phyloP scores from a whole-genome alignment of 768 basidiomycete genomes.

The Clitopilus hobsonii region DNA sequence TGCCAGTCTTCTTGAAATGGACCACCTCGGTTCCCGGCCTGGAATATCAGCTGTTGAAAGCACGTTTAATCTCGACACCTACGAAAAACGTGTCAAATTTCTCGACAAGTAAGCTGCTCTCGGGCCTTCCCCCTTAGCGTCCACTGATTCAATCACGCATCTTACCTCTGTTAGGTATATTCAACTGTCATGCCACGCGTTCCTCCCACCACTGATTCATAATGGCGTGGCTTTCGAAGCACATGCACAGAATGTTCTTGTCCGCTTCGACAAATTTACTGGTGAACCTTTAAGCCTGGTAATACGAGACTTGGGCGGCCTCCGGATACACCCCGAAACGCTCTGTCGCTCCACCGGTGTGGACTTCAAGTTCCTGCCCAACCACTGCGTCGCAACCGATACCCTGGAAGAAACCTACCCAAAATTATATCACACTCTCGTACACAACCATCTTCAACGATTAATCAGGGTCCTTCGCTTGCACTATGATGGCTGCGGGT shows the following conservation, averaged over 20 bases:
- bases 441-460: slow-evolving; percentile 58
- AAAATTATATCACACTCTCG: slow-evolving; percentile 56
- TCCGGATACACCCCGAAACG: slow-evolving; percentile 49
- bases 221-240: slow-evolving; percentile 62
- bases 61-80: slow-evolving; percentile 39
- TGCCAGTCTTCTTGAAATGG: slow-evolving; percentile 49
- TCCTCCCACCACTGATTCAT: slow-evolving; percentile 45
- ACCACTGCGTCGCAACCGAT: slow-evolving; percentile 45
- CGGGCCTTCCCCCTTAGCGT: background rate
- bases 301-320: slow-evolving; percentile 52
- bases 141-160: background rate
- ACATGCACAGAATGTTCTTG: slow-evolving; percentile 54
- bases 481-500: slow-evolving; percentile 48
- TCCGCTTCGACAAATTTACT: slow-evolving; percentile 38
- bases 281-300: slow-evolving; percentile 45
- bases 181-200: slow-evolving; percentile 42
- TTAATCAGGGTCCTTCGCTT: slow-evolving; percentile 48
- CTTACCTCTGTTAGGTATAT: slow-evolving; percentile 33
- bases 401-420: slow-evolving; percentile 47
- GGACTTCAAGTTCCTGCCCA: slow-evolving; percentile 47
- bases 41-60: slow-evolving; percentile 45
- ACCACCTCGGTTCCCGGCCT: slow-evolving; percentile 33
- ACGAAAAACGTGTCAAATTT: slow-evolving; percentile 40
- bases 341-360: slow-evolving; percentile 42
- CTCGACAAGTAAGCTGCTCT: slow-evolving; percentile 35